phyloP scores from a whole-genome alignment of 495 filamentous ascomycete genomes.

The Lineolata rhizophorae region DNA sequence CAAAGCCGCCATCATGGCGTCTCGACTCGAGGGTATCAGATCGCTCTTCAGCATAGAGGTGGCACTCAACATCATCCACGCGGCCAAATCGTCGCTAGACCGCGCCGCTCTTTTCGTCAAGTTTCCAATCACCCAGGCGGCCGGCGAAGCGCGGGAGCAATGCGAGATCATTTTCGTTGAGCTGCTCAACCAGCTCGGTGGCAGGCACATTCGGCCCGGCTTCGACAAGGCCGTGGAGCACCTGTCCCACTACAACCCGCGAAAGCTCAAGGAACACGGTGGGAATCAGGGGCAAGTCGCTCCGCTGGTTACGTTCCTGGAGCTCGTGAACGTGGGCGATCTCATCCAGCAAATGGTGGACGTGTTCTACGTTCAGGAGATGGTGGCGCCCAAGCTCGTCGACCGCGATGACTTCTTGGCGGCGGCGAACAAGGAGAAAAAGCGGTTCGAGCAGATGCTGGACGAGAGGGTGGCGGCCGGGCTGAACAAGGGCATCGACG shows the following conservation, averaged over 20 bases:
- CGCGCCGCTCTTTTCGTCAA: constrained; percentile 62
- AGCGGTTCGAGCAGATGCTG: constrained; percentile 96
- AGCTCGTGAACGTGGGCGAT: constrained; percentile 95
- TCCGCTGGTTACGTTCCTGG: constrained; percentile 85
- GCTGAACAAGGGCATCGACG: constrained; percentile 91
- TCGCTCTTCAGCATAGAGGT: constrained; percentile 93
- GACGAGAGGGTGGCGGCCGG: constrained; percentile 93
- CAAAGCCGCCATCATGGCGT: constrained; percentile 91
- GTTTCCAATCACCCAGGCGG: constrained; percentile 48
- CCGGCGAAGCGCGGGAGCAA: constrained; percentile 68
- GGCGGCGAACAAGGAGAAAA: constrained; percentile 81
- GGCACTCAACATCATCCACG: constrained; percentile 68
- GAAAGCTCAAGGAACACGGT: constrained; percentile 32
- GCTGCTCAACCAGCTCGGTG: constrained; percentile 62
- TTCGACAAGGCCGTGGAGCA: constrained; percentile 87
- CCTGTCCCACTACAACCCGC: constrained; percentile 75
- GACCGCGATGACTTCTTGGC: constrained; percentile 90
- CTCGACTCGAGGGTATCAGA: constrained; percentile 75
- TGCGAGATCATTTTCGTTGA: constrained; percentile 77
- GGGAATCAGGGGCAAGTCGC: constrained; percentile 44
- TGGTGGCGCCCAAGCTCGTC: constrained; percentile 58
- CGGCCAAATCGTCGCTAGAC: constrained; percentile 76
- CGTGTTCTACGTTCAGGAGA: constrained; percentile 93
- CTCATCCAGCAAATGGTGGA: constrained; percentile 98
- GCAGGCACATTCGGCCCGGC: constrained; percentile 69